Percentiles rank a stretch among this genome's conserved stretches.
These are phyloP conservation scores for Backusella parvicylindrica DNA, from an alignment of 192 early-diverging fungal species.

Conservation along the genomic window DNA sequence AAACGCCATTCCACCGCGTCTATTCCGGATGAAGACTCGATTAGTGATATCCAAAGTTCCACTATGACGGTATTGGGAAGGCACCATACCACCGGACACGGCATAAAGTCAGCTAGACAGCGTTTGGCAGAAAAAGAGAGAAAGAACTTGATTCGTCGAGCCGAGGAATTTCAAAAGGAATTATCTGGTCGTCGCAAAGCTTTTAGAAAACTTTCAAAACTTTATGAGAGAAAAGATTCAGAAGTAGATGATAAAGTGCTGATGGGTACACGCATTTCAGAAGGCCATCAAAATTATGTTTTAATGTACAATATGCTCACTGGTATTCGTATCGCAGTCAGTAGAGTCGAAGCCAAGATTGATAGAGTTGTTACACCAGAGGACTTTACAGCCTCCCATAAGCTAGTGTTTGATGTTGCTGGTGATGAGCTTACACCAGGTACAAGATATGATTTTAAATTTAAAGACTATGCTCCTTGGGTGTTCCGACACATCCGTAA, in stretches of 20 bases:
- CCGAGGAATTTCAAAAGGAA: slow-evolving; percentile 28
- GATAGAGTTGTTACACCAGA: slow-evolving; percentile 62
- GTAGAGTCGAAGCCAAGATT: slow-evolving; percentile 84
- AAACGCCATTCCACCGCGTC: background rate
- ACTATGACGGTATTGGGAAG: background rate
- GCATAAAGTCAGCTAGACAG: slow-evolving; percentile 1
- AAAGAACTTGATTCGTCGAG: background rate
- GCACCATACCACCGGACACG: slow-evolving; percentile 26
- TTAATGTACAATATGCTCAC: slow-evolving; percentile 99
- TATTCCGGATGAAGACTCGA: background rate
- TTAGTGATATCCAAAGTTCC: background rate
- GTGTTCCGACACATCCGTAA: slow-evolving; percentile 92
- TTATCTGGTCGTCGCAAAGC: slow-evolving; percentile 22
- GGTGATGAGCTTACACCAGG: slow-evolving; percentile 95
- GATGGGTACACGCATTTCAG: slow-evolving; percentile 85
- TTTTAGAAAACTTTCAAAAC: slow-evolving; percentile 18
- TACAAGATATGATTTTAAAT: slow-evolving; percentile 98
- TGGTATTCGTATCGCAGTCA: slow-evolving; percentile 88
- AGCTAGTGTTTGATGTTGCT: slow-evolving; percentile 94
- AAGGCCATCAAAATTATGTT: slow-evolving; percentile 92
- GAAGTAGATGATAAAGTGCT: slow-evolving; percentile 38
- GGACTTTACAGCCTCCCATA: slow-evolving; percentile 89
- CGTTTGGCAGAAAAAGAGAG: slow-evolving; percentile 7
- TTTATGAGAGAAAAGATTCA: background rate
- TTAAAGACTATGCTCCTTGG: slow-evolving; percentile 99